phyloP scores from a whole-genome alignment of 441 rosid genomes.

The Erodium texanum region DNA sequence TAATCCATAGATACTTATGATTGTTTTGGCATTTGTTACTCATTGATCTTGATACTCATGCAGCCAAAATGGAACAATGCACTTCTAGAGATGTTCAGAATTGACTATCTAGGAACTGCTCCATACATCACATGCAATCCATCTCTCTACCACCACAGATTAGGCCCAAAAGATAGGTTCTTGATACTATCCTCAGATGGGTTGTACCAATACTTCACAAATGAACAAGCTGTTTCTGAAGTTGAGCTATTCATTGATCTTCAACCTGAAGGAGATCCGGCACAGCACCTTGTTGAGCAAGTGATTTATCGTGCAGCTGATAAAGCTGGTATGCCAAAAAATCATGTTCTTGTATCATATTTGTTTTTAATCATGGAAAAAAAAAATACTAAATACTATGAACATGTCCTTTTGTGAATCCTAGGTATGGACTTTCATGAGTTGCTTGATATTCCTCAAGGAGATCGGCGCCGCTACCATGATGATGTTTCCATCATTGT shows the following conservation, averaged over 20 bases:
- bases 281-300: conserved; percentile 85
- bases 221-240: conserved; percentile 78
- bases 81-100: conserved; percentile 44
- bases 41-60: conserved; percentile 12
- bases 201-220: conserved; percentile 79
- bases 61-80: conserved; percentile 94
- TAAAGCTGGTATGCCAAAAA: conserved; percentile 60
- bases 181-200: conserved; percentile 82
- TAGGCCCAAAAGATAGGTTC: conserved; percentile 21
- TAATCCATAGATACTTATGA: neutral
- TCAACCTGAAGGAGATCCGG: conserved; percentile 96
- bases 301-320: conserved; percentile 86
- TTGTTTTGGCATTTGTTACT: conserved; percentile 12
- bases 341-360: too few relatives aligned
- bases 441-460: conserved; percentile 88
- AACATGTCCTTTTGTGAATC: conserved; percentile 16
- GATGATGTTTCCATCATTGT: conserved; percentile 85
- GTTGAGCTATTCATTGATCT: conserved; percentile 66
- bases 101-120: conserved; percentile 68
- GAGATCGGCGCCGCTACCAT: conserved; percentile 87
- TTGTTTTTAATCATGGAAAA: too few relatives aligned
- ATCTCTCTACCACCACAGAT: too few relatives aligned
- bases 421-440: conserved; percentile 92
- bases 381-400: too few relatives aligned
- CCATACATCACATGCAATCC: conserved; percentile 59